These are phyloP conservation scores for Hydrangea macrophylla DNA, from an alignment of 148 eudicot species.

Conservation along the genomic window DNA sequence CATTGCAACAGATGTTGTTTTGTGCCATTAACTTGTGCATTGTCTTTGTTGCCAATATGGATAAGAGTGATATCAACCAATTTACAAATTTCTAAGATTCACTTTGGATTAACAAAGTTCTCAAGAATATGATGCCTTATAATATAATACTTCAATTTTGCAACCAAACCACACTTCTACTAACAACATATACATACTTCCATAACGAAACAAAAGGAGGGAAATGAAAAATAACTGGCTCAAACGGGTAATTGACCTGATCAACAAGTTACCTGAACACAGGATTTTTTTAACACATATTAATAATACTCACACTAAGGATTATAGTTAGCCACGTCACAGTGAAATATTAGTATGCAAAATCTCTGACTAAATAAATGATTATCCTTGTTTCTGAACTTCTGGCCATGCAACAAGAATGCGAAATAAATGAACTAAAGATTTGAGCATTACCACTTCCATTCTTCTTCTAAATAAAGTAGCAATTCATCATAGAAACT, in stretches of 20 bases:
- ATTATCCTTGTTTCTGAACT: neutral
- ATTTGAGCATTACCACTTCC: constrained; percentile 73
- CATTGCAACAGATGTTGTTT: neutral
- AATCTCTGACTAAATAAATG: neutral
- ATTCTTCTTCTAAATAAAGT: constrained; percentile 94
- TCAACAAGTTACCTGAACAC: neutral
- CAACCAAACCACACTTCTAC: neutral
- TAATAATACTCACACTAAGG: neutral
- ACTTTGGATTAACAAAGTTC: neutral
- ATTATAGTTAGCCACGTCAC: constrained; percentile 1
- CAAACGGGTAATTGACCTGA: neutral
- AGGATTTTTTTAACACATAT: neutral
- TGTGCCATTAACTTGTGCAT: neutral
- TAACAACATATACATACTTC: neutral
- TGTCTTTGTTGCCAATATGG: neutral
- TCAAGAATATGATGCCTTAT: neutral
- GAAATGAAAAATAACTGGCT: neutral
- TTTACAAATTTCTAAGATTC: neutral
- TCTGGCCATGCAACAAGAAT: constrained; percentile 6
- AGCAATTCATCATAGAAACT: constrained; percentile 86
- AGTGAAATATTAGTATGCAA: constrained; percentile 1
- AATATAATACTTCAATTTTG: neutral
- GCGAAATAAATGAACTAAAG: constrained; percentile 3
- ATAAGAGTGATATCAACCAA: neutral
- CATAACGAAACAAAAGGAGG: neutral